Percentiles rank a stretch among this genome's conserved stretches.
These are phyloP conservation scores for Aureobasidium leucospermi DNA, from an alignment of 2,329 filamentous ascomycete species.

Conservation along the genomic window DNA sequence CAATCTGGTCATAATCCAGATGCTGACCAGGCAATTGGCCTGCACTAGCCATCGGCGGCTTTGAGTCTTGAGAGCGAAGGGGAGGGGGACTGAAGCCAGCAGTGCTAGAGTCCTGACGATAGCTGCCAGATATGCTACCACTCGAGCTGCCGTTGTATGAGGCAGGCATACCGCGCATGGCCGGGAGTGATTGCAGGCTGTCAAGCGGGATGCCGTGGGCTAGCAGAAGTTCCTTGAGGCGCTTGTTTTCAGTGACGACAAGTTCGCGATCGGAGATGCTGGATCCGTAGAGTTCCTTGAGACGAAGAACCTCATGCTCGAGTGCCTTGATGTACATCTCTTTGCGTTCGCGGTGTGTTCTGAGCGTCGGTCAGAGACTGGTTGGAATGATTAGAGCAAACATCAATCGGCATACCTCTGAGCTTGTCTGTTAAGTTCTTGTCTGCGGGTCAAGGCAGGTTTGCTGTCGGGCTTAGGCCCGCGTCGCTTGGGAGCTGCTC, in stretches of 20 bases:
- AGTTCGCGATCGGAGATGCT: slow-evolving; percentile 69
- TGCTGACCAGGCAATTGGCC: slow-evolving; percentile 26
- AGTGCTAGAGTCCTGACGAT: slow-evolving; percentile 41
- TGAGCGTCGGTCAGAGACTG: slow-evolving; percentile 31
- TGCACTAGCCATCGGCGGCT: slow-evolving; percentile 14
- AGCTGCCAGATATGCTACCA: slow-evolving; percentile 58
- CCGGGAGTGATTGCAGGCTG: slow-evolving; percentile 16
- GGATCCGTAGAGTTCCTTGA: slow-evolving; percentile 77
- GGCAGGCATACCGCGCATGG: slow-evolving; percentile 13
- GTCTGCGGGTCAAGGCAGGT: slow-evolving; percentile 81
- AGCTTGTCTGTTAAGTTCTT: slow-evolving; percentile 91
- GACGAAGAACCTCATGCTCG: slow-evolving; percentile 80
- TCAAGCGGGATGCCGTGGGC: slow-evolving; percentile 54
- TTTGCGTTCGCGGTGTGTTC: slow-evolving; percentile 93
- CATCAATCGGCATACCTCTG: slow-evolving; percentile 59
- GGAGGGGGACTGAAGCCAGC: slow-evolving; percentile 41
- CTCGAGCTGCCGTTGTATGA: slow-evolving; percentile 39
- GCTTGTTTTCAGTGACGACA: slow-evolving; percentile 69
- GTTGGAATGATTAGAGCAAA: slow-evolving; percentile 16
- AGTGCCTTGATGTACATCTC: slow-evolving; percentile 92
- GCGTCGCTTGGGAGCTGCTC: slow-evolving; percentile 76
- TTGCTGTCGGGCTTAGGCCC: slow-evolving; percentile 96
- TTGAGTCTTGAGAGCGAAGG: slow-evolving; percentile 17
- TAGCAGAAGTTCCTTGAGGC: slow-evolving; percentile 57
- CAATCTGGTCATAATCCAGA: slow-evolving; percentile 71